Evolutionary conservation across 768 basidiomycete genomes (phyloP), one percentile per base, ranked within the genome.

Genomic region (Pholiota molesta): DNA sequence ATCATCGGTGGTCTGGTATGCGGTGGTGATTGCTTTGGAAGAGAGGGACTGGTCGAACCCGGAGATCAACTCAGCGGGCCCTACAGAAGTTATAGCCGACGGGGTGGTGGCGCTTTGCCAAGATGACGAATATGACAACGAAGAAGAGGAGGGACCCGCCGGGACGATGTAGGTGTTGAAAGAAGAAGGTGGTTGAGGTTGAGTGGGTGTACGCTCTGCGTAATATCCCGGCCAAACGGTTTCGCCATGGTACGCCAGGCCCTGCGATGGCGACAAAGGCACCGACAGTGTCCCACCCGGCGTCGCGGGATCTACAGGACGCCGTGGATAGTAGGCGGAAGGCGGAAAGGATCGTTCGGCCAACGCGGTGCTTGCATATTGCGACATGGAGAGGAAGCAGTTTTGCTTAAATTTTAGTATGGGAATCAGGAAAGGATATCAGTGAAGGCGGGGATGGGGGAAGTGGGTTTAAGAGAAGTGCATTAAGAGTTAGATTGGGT

Each of bases 361-460:
- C 21, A 56, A 5, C 44, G 61, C 47, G 55, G 60, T 33, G 57
- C 57, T 61, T 61, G 60, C 47, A 55, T 64, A 62, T 44, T 63
- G 65, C 39, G 67, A 64, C 67, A 68, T 68, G 62, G 55, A 59
- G 21, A 23, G 51, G 59, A 40, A 44, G 47, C 37, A 26, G 14
- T 17, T 44, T 39, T 47, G 26, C 52, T 49, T 47, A 59, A 66
- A 66, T 49, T 59, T 39, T 55, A 53, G 61, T 53, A 60, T 62
- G 61, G 60, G 64, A 63, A 65, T 65, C 64, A 55, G 64, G 60
- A 62, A 64, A 66, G 67, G 67, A 68, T 62, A 60, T 62, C 63
- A 60, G 55, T 53, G 42, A 59, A 52, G 59, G 51, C 55, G 61
- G 59, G 56, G 52, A 26, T 61, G 65, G 56, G 62, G 60, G 59